phyloP scores from a whole-genome alignment of 116 monocot genomes.

The Dioscorea cayenensis region DNA sequence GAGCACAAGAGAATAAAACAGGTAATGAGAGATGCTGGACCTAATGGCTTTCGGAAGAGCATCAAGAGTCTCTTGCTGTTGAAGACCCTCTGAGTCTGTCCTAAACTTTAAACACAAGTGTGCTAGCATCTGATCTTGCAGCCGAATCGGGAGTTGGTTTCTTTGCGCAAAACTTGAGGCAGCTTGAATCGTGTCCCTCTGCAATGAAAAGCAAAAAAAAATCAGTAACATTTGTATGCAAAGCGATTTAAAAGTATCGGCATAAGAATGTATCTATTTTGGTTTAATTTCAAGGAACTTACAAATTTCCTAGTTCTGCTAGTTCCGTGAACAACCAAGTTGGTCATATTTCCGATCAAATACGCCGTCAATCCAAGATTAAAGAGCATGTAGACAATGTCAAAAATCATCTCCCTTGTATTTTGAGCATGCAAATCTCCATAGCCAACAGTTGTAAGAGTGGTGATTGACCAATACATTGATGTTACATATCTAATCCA shows the following conservation, averaged over 20 bases:
- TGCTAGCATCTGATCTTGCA: conserved; percentile 89
- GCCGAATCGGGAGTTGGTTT: conserved; percentile 60
- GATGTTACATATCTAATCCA: conserved; percentile 72
- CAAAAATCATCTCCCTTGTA: conserved; percentile 68
- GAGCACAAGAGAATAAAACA: conserved; percentile 71
- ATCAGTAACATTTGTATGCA: not conserved
- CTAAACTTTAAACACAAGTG: conserved; percentile 73
- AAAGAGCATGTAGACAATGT: conserved; percentile 77
- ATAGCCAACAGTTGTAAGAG: conserved; percentile 80
- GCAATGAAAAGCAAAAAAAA: not conserved
- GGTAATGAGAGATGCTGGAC: conserved; percentile 80
- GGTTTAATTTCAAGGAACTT: conserved; percentile 19
- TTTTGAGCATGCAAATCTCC: conserved; percentile 83
- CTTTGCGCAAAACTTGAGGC: conserved; percentile 67
- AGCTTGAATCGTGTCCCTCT: conserved; percentile 88
- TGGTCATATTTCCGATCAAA: conserved; percentile 92
- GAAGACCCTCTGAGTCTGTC: conserved; percentile 83
- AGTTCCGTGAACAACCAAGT: conserved; percentile 82
- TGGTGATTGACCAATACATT: conserved; percentile 91
- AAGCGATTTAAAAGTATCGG: not conserved
- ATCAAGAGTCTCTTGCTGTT: conserved; percentile 80
- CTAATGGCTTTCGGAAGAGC: conserved; percentile 86
- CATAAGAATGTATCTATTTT: not conserved
- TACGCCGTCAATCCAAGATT: conserved; percentile 84
- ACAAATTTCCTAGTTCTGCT: conserved; percentile 78